These are phyloP conservation scores for Blakeslea trispora DNA, from an alignment of 371 early-diverging fungal species.

Conservation along the genomic window DNA sequence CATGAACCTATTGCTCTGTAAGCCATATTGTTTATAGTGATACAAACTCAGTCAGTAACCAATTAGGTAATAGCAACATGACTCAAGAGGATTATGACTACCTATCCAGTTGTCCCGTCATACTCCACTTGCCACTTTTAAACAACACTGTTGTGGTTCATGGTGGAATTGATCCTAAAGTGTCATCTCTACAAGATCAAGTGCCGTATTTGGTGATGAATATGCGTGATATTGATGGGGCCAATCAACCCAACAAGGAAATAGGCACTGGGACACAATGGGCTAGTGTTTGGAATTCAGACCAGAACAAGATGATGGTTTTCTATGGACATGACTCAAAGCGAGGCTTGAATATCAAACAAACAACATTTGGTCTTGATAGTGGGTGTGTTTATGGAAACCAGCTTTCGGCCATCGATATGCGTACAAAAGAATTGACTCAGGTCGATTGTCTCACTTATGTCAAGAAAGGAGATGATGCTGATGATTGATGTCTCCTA, in stretches of 20 bases:
- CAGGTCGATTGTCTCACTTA: constrained; percentile 34
- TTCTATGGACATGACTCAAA: constrained; percentile 76
- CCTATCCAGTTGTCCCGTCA: constrained; percentile 59
- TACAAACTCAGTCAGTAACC: background rate
- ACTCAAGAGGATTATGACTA: constrained; percentile 58
- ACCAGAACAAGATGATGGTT: constrained; percentile 35
- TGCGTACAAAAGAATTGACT: constrained; percentile 32
- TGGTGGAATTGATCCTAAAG: constrained; percentile 65
- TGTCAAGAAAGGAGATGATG: constrained; percentile 3
- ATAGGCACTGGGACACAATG: constrained; percentile 52
- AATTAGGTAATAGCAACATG: constrained; percentile 31
- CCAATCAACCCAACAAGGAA: constrained; percentile 39
- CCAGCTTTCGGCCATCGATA: constrained; percentile 55
- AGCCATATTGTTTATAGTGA: constrained; percentile 4
- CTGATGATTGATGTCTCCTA: constrained; percentile 6
- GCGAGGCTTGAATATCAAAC: constrained; percentile 56
- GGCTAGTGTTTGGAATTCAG: constrained; percentile 48
- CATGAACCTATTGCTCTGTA: constrained; percentile 47
- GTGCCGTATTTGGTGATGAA: constrained; percentile 59
- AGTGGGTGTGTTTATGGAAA: constrained; percentile 72
- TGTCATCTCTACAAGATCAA: constrained; percentile 28
- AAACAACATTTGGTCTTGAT: constrained; percentile 64
- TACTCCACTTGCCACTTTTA: constrained; percentile 55
- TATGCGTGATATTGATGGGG: constrained; percentile 55
- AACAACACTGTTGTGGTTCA: constrained; percentile 66